These are phyloP conservation scores for Peltaster fructicola DNA, from an alignment of 2,329 filamentous ascomycete genomes.

Conservation along the genomic window DNA sequence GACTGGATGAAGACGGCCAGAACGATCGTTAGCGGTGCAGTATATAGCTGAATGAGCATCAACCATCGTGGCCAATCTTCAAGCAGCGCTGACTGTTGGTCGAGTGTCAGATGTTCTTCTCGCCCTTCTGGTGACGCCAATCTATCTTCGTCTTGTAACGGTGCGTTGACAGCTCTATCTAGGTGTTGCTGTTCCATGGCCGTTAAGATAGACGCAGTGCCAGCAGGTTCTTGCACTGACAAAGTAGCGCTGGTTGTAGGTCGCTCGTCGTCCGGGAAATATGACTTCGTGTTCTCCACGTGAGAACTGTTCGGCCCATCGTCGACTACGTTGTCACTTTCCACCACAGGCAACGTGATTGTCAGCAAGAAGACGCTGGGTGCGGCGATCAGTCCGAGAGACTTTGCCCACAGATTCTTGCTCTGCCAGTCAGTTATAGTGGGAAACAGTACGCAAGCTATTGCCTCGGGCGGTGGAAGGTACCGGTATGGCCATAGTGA, in stretches of 20 bases:
- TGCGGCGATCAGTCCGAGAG: constrained; percentile 67
- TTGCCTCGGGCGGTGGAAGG: constrained; percentile 52
- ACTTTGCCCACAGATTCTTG: constrained; percentile 70
- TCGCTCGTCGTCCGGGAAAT: constrained; percentile 2
- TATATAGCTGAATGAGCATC: constrained; percentile 66
- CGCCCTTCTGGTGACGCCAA: constrained; percentile 24
- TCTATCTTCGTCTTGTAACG: no score
- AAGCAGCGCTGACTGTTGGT: not conserved
- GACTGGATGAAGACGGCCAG: constrained; percentile 39
- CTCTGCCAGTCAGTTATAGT: constrained; percentile 66
- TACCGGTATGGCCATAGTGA: constrained; percentile 73
- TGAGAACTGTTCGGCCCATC: no score
- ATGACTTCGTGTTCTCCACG: constrained; percentile 4
- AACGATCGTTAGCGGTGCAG: constrained; percentile 67
- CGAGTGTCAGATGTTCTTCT: no score
- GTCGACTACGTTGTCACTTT: constrained; percentile 41
- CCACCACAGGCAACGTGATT: constrained; percentile 79
- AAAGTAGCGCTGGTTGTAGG: constrained; percentile 2
- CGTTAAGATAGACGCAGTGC: no score
- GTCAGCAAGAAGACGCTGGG: constrained; percentile 81
- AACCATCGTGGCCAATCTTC: constrained; percentile 78
- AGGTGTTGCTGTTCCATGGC: no score
- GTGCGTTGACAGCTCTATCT: no score
- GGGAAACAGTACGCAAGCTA: constrained; percentile 66
- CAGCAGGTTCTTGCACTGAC: constrained; percentile 1